Base-by-base conservation (phyloP, 345 rosid genomes). In the Boechera retrofracta region DNA sequence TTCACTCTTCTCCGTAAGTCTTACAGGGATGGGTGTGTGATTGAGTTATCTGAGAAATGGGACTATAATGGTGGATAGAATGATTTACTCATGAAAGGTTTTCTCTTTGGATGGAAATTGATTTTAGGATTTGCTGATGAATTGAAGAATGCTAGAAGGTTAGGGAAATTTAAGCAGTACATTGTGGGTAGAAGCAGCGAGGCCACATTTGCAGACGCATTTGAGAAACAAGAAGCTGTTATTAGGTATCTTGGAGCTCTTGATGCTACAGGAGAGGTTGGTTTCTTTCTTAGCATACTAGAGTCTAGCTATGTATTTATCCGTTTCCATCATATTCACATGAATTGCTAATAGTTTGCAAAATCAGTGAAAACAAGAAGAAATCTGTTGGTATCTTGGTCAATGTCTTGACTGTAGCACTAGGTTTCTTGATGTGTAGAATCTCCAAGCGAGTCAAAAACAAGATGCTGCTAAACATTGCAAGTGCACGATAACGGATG, bases 201-300 rank as follows among this genome's bases (percentile, higher is more conserved):
- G 28, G 96, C 90, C 8, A 91, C 99, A 0, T 92, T 91, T 81
- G 65, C 89, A 0, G 89, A 89, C 29, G 87, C 94, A 26, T 95
- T 95, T 41, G 90, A 86, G 85, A 95, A 88, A 79, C 94, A 89
- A 77, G 97, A 92, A 77, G 87, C 90, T 6, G 81, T 95, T 32
- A 80, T 95, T 83, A 81, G 96, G 32, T 89, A 77, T 49, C 93
- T 95, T 6, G 90, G 88, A 71, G 87, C 85, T 62, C 81, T 79
- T 66, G 97, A 92, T 78, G 85, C 85, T 45, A 77, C 88, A 10
- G 98, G 98, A 78, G 94, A 95, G 94, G 99, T 95, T 85, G 74
- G 87, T 79, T 69, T 69, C 57, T 73, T 60, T 31, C 69, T 44
- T 31, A 7, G 7, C 31, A 31, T 45, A 36, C 29, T 58, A 28